phyloP scores from a whole-genome alignment of 768 basidiomycete genomes.

The Trametes gibbosa region DNA sequence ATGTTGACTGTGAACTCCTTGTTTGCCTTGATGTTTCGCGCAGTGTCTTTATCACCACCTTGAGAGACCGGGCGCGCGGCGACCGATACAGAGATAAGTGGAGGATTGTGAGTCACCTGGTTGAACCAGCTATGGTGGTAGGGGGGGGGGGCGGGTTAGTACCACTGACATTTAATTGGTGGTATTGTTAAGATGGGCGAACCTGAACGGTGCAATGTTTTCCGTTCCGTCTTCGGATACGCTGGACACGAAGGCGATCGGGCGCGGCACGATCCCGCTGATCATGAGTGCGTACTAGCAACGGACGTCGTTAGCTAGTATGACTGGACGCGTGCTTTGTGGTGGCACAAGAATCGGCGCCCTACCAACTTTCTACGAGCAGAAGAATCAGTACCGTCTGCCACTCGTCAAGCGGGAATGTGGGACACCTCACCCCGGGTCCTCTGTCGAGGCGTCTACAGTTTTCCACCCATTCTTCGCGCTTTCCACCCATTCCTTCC shows the following conservation, averaged over 20 bases:
- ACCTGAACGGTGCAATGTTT: slow-evolving; percentile 46
- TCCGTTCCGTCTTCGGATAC: slow-evolving; percentile 30
- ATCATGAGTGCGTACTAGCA: slow-evolving; percentile 35
- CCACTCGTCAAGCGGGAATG: background rate
- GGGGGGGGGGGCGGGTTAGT: no score
- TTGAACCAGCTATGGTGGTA: slow-evolving; percentile 25
- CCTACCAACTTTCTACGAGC: slow-evolving; percentile 11
- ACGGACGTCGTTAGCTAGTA: background rate
- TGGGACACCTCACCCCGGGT: slow-evolving; percentile 22
- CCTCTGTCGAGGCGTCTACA: slow-evolving; percentile 31
- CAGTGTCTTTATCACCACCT: slow-evolving; percentile 40
- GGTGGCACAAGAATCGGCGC: background rate
- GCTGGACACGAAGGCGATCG: slow-evolving; percentile 44
- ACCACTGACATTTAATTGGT: no score
- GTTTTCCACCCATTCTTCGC: slow-evolving; percentile 36
- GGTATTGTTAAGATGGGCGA: no score
- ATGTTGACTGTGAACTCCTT: slow-evolving; percentile 55
- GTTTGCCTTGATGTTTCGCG: slow-evolving; percentile 43
- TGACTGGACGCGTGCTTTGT: background rate
- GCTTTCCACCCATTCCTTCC: slow-evolving; percentile 34
- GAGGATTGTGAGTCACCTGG: slow-evolving; percentile 38
- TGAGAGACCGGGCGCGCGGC: background rate
- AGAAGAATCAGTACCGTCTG: background rate
- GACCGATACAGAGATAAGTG: slow-evolving; percentile 43
- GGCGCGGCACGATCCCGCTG: slow-evolving; percentile 41